Evolutionary conservation across 2,329 filamentous ascomycete species (phyloP).

Genomic region (Alternaria consortialis): DNA sequence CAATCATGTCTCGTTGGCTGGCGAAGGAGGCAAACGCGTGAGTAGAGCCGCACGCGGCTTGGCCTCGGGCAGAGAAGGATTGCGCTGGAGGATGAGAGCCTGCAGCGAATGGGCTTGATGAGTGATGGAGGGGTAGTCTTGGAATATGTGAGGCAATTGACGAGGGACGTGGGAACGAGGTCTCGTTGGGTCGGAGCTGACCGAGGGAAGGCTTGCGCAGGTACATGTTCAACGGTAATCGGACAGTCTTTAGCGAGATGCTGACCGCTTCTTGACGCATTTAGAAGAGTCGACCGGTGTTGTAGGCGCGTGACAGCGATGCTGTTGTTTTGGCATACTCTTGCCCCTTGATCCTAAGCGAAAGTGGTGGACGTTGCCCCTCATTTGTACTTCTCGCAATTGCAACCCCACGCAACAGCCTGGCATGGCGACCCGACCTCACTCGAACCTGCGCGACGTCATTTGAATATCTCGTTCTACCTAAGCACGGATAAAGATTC

Average conservation of each 20-base stretch:
- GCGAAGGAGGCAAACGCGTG: neutral
- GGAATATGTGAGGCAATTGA: neutral
- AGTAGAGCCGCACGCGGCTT: slow-evolving; percentile 1
- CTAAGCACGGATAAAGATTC: no score
- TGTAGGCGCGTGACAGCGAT: neutral
- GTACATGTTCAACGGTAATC: neutral
- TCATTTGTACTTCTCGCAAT: neutral
- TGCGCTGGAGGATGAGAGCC: neutral
- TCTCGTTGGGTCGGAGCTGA: neutral
- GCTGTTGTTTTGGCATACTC: neutral
- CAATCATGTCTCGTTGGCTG: neutral
- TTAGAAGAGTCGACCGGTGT: no score
- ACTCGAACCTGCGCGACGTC: no score
- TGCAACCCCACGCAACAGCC: neutral
- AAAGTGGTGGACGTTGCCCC: neutral
- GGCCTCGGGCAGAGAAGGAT: neutral
- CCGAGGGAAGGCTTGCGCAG: neutral
- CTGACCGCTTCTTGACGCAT: neutral
- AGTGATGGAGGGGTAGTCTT: neutral
- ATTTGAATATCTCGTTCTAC: no score
- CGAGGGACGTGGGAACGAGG: neutral
- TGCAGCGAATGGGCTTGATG: neutral
- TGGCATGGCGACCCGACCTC: no score
- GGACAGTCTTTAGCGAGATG: neutral
- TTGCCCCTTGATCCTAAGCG: neutral